phyloP scores from a whole-genome alignment of 345 rosid species.

The Lenwebbia sp. region DNA sequence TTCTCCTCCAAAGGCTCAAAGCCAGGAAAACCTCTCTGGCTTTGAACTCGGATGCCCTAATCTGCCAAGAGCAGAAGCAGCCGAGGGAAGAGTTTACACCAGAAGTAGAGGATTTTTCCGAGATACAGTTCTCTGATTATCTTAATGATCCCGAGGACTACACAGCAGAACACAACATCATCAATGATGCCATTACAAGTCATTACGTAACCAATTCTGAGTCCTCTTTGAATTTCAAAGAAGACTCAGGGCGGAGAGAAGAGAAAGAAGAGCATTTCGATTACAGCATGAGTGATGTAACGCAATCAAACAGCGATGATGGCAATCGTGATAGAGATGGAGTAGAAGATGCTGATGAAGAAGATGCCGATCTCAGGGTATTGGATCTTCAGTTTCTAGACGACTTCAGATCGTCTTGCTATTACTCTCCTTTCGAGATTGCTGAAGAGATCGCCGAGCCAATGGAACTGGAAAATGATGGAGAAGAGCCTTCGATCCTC shows the following conservation, averaged over 20 bases:
- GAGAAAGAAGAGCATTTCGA: slow-evolving; percentile 7
- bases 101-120: slow-evolving; percentile 3
- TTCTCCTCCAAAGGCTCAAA: slow-evolving; percentile 42
- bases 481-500: slow-evolving; percentile 32
- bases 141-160: slow-evolving; percentile 28
- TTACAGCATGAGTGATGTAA: slow-evolving; percentile 6
- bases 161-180: not conserved
- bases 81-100: not conserved
- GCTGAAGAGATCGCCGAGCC: slow-evolving; percentile 36
- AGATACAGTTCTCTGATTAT: slow-evolving; percentile 25
- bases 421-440: slow-evolving; percentile 44
- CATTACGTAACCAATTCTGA: slow-evolving; percentile 10
- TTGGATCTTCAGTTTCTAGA: slow-evolving; percentile 43
- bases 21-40: slow-evolving; percentile 18
- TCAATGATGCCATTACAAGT: not conserved
- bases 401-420: slow-evolving; percentile 13
- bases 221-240: slow-evolving; percentile 25
- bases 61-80: not conserved
- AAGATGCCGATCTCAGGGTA: not conserved
- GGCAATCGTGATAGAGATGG: slow-evolving; percentile 3
- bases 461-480: slow-evolving; percentile 17
- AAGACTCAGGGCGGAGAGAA: slow-evolving; percentile 1
- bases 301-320: slow-evolving; percentile 10
- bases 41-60: not conserved
- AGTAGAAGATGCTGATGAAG: slow-evolving; percentile 15